A percentile compares a stretch with the other conserved stretches of the same genome.
Evolutionary conservation across 768 basidiomycete species (phyloP).

Genomic region (Suillus sp.): DNA sequence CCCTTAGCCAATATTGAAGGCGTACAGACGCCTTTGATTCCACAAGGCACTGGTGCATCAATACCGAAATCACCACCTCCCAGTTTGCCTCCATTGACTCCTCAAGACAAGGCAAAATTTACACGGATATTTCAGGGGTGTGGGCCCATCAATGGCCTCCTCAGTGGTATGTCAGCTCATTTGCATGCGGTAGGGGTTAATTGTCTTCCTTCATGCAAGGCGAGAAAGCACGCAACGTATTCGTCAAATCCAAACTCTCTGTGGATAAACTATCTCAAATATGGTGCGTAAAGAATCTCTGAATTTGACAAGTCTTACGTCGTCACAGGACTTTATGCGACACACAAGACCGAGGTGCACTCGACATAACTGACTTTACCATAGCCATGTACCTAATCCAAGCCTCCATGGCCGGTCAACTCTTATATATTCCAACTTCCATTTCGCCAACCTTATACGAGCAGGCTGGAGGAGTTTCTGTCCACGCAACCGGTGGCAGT

Average conservation of each 20-base stretch:
- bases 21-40: slow-evolving; percentile 48
- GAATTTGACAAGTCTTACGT: slow-evolving; percentile 1
- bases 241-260: slow-evolving; percentile 86
- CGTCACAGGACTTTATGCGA: slow-evolving; percentile 85
- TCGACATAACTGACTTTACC: slow-evolving; percentile 91
- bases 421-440: slow-evolving; percentile 67
- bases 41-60: slow-evolving; percentile 58
- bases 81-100: slow-evolving; percentile 65
- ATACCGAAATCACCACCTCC: slow-evolving; percentile 63
- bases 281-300: slow-evolving; percentile 57
- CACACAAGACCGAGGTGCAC: slow-evolving; percentile 84
- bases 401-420: slow-evolving; percentile 79
- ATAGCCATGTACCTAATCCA: slow-evolving; percentile 98
- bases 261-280: slow-evolving; percentile 89
- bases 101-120: slow-evolving; percentile 86
- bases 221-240: slow-evolving; percentile 87
- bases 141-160: slow-evolving; percentile 72
- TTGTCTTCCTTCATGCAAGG: slow-evolving; percentile 43
- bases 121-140: slow-evolving; percentile 71
- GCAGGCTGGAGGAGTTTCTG: slow-evolving; percentile 55
- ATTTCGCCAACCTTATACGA: slow-evolving; percentile 88
- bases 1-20: slow-evolving; percentile 83
- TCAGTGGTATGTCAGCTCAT: slow-evolving; percentile 60
- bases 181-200: slow-evolving; percentile 4
- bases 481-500: slow-evolving; percentile 61